Base-by-base conservation (phyloP, 169 alveolate species). In the Plasmodium vinckei region DNA sequence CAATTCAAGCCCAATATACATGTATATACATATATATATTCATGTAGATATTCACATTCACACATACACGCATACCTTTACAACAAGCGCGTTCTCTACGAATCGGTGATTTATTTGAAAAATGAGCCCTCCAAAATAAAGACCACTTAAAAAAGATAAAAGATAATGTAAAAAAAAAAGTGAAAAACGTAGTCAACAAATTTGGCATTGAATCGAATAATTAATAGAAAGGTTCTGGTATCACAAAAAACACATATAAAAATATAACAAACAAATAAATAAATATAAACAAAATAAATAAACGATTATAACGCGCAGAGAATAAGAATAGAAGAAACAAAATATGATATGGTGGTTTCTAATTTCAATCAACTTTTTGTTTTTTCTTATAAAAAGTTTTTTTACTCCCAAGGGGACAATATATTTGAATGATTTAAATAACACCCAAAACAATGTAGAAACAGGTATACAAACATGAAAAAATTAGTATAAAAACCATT, bases 341-440 rank as follows among this genome's bases (percentile, higher is more conserved):
- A 79, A 79, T 79, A 79, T 79, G 89, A 79, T 79, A 79, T 79
- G 89, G 89, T 79, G 89, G 89, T 79, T 79, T 79, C 17, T 79
- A 79, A 67, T 79, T 49, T 67, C 82, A 79, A 42, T 79, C 51
- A 79, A 79, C 53, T 79, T 79, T 79, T 79, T 79, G 89, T 79
- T 79, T 68, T 79, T 79, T 64, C 82, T 79, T 53, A 51, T 79
- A 79, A 79, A 67, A 79, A 79, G 82, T 70, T 79, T 79, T 79
- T 79, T 79, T 53, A 79, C 77, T 39, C 89, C 89, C 46, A 79
- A 79, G 67, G 89, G 53, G 13, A 65, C 82, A 57, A 65, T 13
- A 17, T 65, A 65, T 47, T 27, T 53, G 77, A 79, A 64, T 25
- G 89, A 79, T 57, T 21, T 79, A 9, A 39, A 54, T 56, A 79